Conservation (phyloP, 345 rosid species). For the Heritiera fomes region DNA sequence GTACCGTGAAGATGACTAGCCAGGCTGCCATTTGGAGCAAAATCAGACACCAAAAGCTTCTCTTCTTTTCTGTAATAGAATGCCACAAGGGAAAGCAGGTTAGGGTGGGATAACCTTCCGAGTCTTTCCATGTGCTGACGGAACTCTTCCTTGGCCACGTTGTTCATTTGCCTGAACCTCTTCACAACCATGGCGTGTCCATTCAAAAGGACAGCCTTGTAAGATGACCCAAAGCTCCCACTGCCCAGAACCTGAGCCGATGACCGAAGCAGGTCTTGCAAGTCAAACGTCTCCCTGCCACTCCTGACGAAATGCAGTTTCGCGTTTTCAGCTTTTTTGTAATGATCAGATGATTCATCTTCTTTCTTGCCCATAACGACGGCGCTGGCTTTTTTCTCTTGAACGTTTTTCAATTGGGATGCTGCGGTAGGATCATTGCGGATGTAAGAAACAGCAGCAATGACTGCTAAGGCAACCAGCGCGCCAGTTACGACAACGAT, state of each 20-base stretch:
- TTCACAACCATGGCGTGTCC: constrained; percentile 74
- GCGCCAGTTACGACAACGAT: constrained; percentile 27
- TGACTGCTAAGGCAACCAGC: constrained; percentile 27
- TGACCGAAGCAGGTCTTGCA: constrained; percentile 77
- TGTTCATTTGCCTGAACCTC: constrained; percentile 71
- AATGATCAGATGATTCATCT: constrained; percentile 22
- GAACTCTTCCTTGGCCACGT: constrained; percentile 57
- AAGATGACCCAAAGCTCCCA: constrained; percentile 76
- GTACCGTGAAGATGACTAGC: constrained; percentile 83
- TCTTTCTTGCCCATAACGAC: constrained; percentile 23
- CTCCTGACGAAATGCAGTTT: constrained; percentile 55
- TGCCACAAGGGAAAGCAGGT: constrained; percentile 68
- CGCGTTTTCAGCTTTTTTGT: constrained; percentile 34
- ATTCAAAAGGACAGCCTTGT: constrained; percentile 58
- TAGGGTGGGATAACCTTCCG: constrained; percentile 68
- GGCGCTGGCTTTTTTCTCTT: constrained; percentile 26
- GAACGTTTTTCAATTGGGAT: constrained; percentile 26
- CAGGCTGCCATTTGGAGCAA: constrained; percentile 64
- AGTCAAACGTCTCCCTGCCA: constrained; percentile 57
- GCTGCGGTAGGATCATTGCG: constrained; percentile 21
- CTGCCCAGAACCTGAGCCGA: constrained; percentile 82
- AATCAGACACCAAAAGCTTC: constrained; percentile 76
- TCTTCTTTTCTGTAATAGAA: constrained; percentile 75
- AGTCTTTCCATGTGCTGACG: constrained; percentile 67
- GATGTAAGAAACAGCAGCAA: constrained; percentile 12